Evolutionary conservation across 1,284 basidiomycete species (phyloP), one percentile per base, ranked within the genome.

Genomic region (Calocybe gambosa): DNA sequence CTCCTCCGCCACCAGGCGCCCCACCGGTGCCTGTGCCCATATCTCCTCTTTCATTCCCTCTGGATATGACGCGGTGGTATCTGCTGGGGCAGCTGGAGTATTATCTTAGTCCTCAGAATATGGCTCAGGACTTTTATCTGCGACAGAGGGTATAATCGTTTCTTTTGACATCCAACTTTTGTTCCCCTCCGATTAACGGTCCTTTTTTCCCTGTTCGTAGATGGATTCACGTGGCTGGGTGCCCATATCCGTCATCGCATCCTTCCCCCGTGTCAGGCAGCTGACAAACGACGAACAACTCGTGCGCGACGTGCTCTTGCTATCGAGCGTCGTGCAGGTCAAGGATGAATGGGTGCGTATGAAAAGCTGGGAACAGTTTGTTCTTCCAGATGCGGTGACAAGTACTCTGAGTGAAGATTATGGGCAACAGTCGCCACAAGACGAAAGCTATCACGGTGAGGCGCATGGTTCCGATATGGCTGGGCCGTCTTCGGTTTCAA

Each of bases 191-290:
- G n/a, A n/a, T n/a, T n/a, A n/a, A n/a, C n/a, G n/a, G n/a, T n/a
- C n/a, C n/a, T n/a, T n/a, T n/a, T 18, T 35, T 49, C 43, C 45
- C 46, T 6, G 20, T 41, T 28, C 48, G 44, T 49, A 95, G 91
- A 94, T 96, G 93, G 90, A 95, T 61, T 74, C 78, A 2, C 73
- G 78, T 51, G 93, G 93, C 13, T 96, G 91, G 90, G 85, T 96
- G 45, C 78, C 85, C 16, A 85, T 94, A 35, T 56, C 77, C 8
- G 70, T 91, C 46, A 75, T 96, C 46, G 86, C 88, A 3, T 87
- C 88, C 8, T 96, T 95, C 74, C 91, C 89, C 58, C 84, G 93
- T 35, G 78, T 95, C 49, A 78, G 75, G 58, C 73, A 73, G 45
- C 64, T 93, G n/a, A n/a, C n/a, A n/a, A n/a, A n/a, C n/a, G n/a